Evolutionary conservation across 2,329 filamentous ascomycete genomes (phyloP), one percentile per base, ranked within the genome.

Genomic region (Penicillium nordicum): DNA sequence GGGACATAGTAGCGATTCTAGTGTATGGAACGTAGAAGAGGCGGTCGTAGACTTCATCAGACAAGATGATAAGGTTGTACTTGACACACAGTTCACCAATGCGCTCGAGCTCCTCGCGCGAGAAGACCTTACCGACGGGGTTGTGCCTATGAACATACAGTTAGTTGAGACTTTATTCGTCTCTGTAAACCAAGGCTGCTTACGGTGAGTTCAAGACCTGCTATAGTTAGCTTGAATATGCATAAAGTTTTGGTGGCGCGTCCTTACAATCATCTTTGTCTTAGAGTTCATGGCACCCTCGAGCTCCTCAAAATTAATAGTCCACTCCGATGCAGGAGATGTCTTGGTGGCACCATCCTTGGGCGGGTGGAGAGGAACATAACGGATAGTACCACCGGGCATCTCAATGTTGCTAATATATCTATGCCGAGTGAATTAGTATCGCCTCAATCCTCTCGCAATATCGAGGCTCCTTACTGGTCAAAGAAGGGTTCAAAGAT

Each of bases 321-420:
- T 85, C 94, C 94, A 99, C 65, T 96, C 90, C 3, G 85, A 85
- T 1, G 94, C 92, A 5, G 91, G 92, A 0, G 91, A 90, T 0
- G 90, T 96, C 74, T 87, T 84, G 38, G 81, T 84, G 5, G 86
- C 88, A 49, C 94, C 94, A 44, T 91, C 86, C 61, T 84, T 82
- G 10, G 94, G 94, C 29, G 94, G 93, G 60, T 94, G 89, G 72
- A 99, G 81, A n/a, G 94, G 92, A 25, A 97, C 93, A 71, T 97
- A 97, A 65, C 93, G 88, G 62, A 97, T 90, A 72, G 88, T 95
- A 64, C 94, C 94, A 50, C 94, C 94, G 0, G 94, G 87, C 92
- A 99, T 97, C 75, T 97, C 90, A 62, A 99, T 97, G 76, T 99
- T 99, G 80, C 88, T 92, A 64, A 99, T 96, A 74, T 97, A 96